These are phyloP conservation scores for Metarhizium brunneum DNA, from an alignment of 2,329 filamentous ascomycete species.

Conservation along the genomic window DNA sequence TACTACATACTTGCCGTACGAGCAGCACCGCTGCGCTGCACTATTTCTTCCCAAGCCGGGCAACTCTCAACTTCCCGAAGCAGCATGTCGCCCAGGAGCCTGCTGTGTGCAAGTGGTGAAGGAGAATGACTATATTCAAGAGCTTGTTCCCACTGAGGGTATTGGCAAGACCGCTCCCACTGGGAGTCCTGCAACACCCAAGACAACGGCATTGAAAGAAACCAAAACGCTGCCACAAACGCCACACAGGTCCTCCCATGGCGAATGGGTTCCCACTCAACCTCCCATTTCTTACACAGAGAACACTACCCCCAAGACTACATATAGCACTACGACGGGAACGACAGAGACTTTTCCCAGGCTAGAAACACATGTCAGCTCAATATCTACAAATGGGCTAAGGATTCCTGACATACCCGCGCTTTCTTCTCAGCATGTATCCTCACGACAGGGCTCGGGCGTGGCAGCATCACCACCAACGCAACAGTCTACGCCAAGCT, in stretches of 20 bases:
- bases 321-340: too few relatives aligned
- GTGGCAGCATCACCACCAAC: background rate
- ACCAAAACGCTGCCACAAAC: background rate
- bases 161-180: background rate
- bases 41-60: background rate
- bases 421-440: background rate
- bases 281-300: too few relatives aligned
- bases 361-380: too few relatives aligned
- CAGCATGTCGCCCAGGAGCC: background rate
- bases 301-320: too few relatives aligned
- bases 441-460: background rate
- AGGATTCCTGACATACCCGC: too few relatives aligned
- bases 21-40: background rate
- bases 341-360: too few relatives aligned
- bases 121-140: background rate
- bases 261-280: too few relatives aligned
- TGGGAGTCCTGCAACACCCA: background rate
- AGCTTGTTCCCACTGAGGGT: background rate
- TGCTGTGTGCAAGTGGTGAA: background rate
- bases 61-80: background rate
- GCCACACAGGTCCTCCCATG: too few relatives aligned
- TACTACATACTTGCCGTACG: background rate
- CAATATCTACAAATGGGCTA: too few relatives aligned
- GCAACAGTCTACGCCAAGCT: background rate
- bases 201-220: background rate